These are phyloP conservation scores for Amphibolis antarctica DNA, from an alignment of 106 monocot genomes.

Conservation along the genomic window DNA sequence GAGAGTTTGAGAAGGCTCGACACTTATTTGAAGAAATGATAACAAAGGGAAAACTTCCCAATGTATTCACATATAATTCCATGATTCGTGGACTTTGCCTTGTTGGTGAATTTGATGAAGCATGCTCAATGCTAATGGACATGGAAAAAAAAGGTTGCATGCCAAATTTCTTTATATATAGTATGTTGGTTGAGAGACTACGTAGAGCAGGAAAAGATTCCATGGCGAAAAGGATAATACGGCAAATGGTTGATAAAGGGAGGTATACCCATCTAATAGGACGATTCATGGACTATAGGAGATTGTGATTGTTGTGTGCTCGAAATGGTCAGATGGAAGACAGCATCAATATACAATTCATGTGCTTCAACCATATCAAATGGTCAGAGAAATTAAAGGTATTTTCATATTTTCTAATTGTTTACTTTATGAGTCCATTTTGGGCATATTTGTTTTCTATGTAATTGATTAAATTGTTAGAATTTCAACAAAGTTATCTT, in stretches of 20 bases:
- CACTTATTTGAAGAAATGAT: conserved; percentile 60
- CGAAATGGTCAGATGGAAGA: too few relatives aligned
- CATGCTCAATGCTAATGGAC: conserved; percentile 51
- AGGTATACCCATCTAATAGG: conserved; percentile 64
- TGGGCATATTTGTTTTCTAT: too few relatives aligned
- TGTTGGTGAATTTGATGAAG: conserved; percentile 56
- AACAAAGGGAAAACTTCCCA: conserved; percentile 55
- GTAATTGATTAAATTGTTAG: too few relatives aligned
- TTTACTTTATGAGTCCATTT: too few relatives aligned
- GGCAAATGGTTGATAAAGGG: conserved; percentile 71
- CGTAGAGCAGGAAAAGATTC: conserved; percentile 56
- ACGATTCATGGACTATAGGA: conserved; percentile 61
- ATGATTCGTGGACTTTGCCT: conserved; percentile 77
- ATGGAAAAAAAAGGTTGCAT: conserved; percentile 64
- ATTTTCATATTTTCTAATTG: too few relatives aligned
- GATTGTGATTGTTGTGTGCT: conserved; percentile 23
- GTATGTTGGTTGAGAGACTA: conserved; percentile 43
- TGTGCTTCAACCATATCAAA: too few relatives aligned
- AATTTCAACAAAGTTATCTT: too few relatives aligned
- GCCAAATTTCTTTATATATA: conserved; percentile 81
- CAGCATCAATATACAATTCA: too few relatives aligned
- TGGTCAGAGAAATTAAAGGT: too few relatives aligned
- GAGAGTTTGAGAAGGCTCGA: conserved; percentile 53
- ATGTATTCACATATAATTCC: conserved; percentile 91
- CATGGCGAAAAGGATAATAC: conserved; percentile 54